Evolutionary conservation across 169 alveolate species (phyloP).

Genomic region (Cryptosporidium ubiquitum): DNA sequence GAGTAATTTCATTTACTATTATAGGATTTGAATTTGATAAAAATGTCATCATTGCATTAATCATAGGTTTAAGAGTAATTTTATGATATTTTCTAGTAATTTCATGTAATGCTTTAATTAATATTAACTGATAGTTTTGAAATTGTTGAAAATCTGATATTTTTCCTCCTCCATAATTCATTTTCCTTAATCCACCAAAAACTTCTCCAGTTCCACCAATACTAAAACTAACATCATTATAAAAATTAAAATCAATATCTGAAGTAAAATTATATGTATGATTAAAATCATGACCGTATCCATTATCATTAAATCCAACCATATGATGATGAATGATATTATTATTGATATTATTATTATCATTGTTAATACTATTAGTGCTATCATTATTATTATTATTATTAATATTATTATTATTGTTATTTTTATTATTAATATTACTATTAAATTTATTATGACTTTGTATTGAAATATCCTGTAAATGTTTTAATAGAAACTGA

Average conservation of each 20-base stretch:
- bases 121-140: slow-evolving; percentile 32
- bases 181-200: not conserved
- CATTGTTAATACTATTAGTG: not conserved
- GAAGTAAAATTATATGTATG: not conserved
- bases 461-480: slow-evolving; percentile 5
- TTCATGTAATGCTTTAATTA: slow-evolving; percentile 32
- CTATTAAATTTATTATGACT: not conserved
- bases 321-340: not conserved
- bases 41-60: slow-evolving; percentile 16
- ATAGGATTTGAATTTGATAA: slow-evolving; percentile 16
- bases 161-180: slow-evolving; percentile 3
- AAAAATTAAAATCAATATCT: not conserved
- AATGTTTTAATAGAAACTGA: slow-evolving; percentile 46
- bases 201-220: not conserved
- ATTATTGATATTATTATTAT: not conserved
- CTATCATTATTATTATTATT: not conserved
- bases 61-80: slow-evolving; percentile 25
- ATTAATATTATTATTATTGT: not conserved
- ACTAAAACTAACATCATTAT: not conserved
- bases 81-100: slow-evolving; percentile 44
- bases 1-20: slow-evolving; percentile 48
- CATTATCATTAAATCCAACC: not conserved
- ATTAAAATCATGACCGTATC: not conserved
- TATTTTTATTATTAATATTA: not conserved
- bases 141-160: slow-evolving; percentile 44